These are phyloP conservation scores for Straminergon stramineum DNA, from an alignment of 225 moss, liverwort and hornwort genomes.

Conservation along the genomic window DNA sequence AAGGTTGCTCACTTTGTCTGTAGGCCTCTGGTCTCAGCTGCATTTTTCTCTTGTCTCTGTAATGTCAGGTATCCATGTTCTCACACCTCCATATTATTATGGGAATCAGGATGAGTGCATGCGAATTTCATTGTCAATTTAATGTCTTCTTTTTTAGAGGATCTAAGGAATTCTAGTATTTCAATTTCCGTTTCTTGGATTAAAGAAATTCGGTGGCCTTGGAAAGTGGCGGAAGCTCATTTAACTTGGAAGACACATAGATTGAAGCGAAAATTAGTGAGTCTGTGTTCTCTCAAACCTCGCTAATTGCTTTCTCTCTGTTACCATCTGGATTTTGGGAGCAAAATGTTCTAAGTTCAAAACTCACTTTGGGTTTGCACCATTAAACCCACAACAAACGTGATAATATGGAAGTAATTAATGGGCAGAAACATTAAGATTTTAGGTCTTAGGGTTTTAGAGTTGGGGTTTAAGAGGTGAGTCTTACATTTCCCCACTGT, in stretches of 20 bases:
- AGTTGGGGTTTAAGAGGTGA: background rate
- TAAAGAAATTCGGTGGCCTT: background rate
- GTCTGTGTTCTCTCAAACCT: background rate
- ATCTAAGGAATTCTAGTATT: background rate
- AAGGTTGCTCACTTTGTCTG: slow-evolving; percentile 19
- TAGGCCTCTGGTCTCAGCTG: background rate
- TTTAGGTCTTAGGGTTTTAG: background rate
- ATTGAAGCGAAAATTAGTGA: background rate
- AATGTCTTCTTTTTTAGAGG: background rate
- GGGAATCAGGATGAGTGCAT: background rate
- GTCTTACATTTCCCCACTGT: too few relatives aligned
- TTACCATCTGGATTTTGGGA: too few relatives aligned
- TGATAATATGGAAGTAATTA: background rate
- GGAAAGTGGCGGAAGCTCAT: background rate
- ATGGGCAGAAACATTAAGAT: background rate
- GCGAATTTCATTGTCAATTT: background rate
- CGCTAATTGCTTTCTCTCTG: too few relatives aligned
- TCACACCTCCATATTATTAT: background rate
- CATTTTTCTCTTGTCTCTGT: background rate
- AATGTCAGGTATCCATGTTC: background rate
- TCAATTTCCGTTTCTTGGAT: background rate
- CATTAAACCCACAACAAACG: background rate
- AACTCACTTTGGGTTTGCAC: background rate
- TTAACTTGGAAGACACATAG: background rate
- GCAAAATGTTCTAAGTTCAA: too few relatives aligned